Conservation (phyloP, 192 early-diverging fungal species). For the Backusella macrospora region DNA sequence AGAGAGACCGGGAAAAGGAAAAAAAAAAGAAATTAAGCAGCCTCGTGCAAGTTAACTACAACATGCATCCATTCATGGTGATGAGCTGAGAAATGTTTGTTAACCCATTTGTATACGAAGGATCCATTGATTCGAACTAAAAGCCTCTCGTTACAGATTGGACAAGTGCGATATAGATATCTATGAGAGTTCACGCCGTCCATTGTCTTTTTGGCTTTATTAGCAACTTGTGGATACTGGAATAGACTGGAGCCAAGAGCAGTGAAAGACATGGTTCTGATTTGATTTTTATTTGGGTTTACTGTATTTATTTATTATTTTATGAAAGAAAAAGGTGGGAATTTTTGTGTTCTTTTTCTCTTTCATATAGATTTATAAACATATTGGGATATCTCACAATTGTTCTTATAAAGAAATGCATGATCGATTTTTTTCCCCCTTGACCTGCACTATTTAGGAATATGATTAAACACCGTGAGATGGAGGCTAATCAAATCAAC, state of each 20-base stretch:
- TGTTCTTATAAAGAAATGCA: background rate
- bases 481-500: too few species aligned
- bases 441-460: too few species aligned
- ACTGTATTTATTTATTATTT: too few species aligned
- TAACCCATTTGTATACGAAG: slow-evolving; percentile 36
- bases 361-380: background rate
- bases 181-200: background rate
- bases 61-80: slow-evolving; percentile 30
- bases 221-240: background rate
- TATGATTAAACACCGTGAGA: too few species aligned
- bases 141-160: slow-evolving; percentile 30
- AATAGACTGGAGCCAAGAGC: slow-evolving; percentile 7
- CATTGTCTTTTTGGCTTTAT: slow-evolving; percentile 4
- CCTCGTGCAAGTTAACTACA: slow-evolving; percentile 29
- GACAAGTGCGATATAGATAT: slow-evolving; percentile 29
- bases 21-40: background rate
- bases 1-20: background rate
- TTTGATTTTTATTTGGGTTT: too few species aligned
- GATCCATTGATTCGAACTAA: slow-evolving; percentile 33
- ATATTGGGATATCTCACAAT: background rate
- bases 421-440: too few species aligned
- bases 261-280: background rate
- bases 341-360: background rate
- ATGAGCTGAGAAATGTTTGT: slow-evolving; percentile 25
- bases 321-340: too few species aligned